Conservation (phyloP, 73 alveolate species). For the Durusdinium trenchii region DNA sequence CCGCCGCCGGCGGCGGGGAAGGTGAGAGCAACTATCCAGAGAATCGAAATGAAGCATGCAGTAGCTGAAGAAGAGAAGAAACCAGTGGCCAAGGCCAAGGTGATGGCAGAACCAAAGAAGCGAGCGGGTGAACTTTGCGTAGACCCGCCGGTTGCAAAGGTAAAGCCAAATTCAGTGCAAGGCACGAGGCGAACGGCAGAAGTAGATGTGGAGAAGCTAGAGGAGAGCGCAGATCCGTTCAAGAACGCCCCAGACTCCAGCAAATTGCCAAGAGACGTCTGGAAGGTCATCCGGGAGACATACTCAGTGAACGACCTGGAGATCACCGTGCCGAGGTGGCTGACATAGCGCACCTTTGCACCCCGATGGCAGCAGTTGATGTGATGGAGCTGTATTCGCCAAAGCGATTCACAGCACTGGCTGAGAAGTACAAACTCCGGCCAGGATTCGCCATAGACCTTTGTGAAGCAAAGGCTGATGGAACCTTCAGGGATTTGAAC, state of each 20-base stretch:
- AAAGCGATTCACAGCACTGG: neutral
- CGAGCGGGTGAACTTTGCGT: neutral
- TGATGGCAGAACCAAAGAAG: neutral
- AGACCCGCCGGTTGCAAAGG: neutral
- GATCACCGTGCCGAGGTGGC: too few relatives aligned
- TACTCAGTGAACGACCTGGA: neutral
- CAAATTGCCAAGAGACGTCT: neutral
- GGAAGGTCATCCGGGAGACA: neutral
- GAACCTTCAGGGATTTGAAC: slow-evolving; percentile 12
- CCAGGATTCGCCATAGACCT: neutral
- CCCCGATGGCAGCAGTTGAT: too few relatives aligned
- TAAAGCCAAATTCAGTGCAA: neutral
- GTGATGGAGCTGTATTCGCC: neutral
- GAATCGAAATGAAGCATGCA: neutral
- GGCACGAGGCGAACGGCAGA: neutral
- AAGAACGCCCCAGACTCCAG: neutral
- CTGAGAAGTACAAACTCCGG: neutral
- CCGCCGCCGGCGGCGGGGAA: neutral
- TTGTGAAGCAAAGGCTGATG: neutral
- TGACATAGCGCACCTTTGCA: too few relatives aligned
- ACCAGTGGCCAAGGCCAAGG: neutral
- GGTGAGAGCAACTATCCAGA: neutral
- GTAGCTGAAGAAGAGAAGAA: neutral
- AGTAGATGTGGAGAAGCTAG: neutral
- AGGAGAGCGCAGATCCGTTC: neutral